Percentiles rank a stretch among this genome's conserved stretches.
Evolutionary conservation across 2,329 filamentous ascomycete species (phyloP).

Genomic region (Penicillium aurantiogriseum): DNA sequence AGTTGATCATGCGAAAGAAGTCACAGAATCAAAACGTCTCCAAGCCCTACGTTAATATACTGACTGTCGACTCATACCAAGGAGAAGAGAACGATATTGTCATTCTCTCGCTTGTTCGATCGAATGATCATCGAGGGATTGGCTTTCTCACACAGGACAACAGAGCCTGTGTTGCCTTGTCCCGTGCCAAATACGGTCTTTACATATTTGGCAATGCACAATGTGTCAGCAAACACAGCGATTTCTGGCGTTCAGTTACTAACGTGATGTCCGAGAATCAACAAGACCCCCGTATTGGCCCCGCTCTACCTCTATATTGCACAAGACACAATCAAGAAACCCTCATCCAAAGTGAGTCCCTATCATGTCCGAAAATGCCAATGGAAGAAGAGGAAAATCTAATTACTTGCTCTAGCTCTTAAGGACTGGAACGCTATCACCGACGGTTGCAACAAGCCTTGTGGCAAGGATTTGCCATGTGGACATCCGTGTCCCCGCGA

Average conservation of each 20-base stretch:
- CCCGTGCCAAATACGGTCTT: slow-evolving; percentile 72
- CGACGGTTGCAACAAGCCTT: slow-evolving; percentile 55
- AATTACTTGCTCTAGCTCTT: neutral
- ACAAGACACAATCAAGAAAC: slow-evolving; percentile 55
- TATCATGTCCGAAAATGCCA: too few species aligned
- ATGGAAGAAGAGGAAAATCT: neutral
- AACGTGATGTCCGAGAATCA: slow-evolving; percentile 40
- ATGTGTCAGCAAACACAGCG: slow-evolving; percentile 49
- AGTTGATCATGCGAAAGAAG: slow-evolving; percentile 54
- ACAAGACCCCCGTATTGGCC: slow-evolving; percentile 42
- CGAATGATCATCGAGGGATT: slow-evolving; percentile 56
- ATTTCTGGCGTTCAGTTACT: slow-evolving; percentile 54
- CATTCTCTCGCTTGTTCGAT: slow-evolving; percentile 76
- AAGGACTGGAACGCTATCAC: slow-evolving; percentile 53
- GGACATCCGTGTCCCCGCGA: slow-evolving; percentile 53
- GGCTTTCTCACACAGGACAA: slow-evolving; percentile 72
- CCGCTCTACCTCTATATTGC: slow-evolving; percentile 64
- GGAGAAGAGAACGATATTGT: slow-evolving; percentile 87
- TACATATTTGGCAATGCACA: slow-evolving; percentile 79
- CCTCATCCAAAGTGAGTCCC: slow-evolving; percentile 47
- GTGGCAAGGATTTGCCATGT: slow-evolving; percentile 47
- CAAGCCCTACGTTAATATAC: slow-evolving; percentile 57
- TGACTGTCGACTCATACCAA: slow-evolving; percentile 85
- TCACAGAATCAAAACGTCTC: slow-evolving; percentile 42
- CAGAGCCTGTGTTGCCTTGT: slow-evolving; percentile 61